Base-by-base conservation (phyloP, 2,329 filamentous ascomycete genomes). In the Fusarium coicis region DNA sequence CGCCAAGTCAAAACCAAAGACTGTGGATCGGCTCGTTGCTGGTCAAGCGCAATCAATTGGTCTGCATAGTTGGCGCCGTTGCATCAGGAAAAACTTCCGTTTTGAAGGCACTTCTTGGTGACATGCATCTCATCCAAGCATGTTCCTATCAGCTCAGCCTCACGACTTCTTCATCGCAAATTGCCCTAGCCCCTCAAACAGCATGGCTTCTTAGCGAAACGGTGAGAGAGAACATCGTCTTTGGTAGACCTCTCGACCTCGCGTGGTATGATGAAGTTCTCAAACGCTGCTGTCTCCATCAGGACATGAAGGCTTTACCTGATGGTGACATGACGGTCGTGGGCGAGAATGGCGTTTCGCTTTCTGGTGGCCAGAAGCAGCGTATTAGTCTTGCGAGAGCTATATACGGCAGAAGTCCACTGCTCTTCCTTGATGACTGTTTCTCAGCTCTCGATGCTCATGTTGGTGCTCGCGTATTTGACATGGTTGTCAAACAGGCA, bases 281-380 rank as follows among this genome's bases (percentile, higher is more conserved):
- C 4, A 55, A 26, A 1, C 46, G 68, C 1, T 72, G 68, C 15
- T 72, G 68, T 18, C 30, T 72, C 1, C 68, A 72, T 1, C 68
- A 47, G 4, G 68, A 72, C 10, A 40, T 72, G 36, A 61, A 72
- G 3, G 55, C 32, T 5, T 28, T 72, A 0, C 53, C 68, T 2
- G 68, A 72, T 3, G 63, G 68, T 1, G 68, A 72, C 2, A 72
- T 72, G 68, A 72, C 68, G 1, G 68, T 72, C 2, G 68, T 72
- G 2, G 68, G 68, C 1, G 68, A 72, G n/a, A 72, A 68, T 18
- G 68, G 68, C 0, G 68, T 72, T 21, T 72, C 68, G 1, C n/a
- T 72, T 0, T 72, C 68, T 3, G 68, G 68, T 7, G 68, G 68
- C 0, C 68, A 72, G 21, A 72, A 72, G 19, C 68, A 72, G 7